Conservation (phyloP, 805 yeast genomes). For the Wickerhamomyces rabaulensis region DNA sequence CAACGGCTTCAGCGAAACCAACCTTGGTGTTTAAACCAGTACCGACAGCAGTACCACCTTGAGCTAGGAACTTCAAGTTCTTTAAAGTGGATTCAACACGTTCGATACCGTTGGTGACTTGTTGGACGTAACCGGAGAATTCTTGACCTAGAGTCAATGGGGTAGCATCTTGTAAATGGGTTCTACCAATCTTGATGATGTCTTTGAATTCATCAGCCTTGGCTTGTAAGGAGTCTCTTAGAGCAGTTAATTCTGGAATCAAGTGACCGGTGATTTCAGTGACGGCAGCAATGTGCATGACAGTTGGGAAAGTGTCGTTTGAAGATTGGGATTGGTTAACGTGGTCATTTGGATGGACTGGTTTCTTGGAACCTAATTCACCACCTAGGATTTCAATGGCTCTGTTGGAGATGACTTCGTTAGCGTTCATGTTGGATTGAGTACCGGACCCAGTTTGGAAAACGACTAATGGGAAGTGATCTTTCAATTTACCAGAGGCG, state of each 20-base stretch:
- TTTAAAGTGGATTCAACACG: slow-evolving; percentile 78
- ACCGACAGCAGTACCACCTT: slow-evolving; percentile 99
- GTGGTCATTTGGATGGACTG: slow-evolving; percentile 98
- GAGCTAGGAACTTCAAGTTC: slow-evolving; percentile 79
- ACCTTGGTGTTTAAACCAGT: slow-evolving; percentile 93
- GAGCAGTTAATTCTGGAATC: slow-evolving; percentile 72
- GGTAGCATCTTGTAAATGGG: slow-evolving; percentile 98
- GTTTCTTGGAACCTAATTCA: slow-evolving; percentile 81
- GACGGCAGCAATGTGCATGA: slow-evolving; percentile 98
- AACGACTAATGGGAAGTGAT: slow-evolving; percentile 96
- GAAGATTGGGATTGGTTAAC: slow-evolving; percentile 98
- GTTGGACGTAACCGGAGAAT: slow-evolving; percentile 94
- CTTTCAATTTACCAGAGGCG: slow-evolving; percentile 81
- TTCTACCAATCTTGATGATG: slow-evolving; percentile 97
- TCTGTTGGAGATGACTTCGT: slow-evolving; percentile 96
- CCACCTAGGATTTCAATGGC: slow-evolving; percentile 97
- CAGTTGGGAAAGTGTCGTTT: slow-evolving; percentile 98
- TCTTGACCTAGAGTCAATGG: slow-evolving; percentile 98
- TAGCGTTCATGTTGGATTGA: slow-evolving; percentile 98
- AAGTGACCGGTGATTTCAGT: slow-evolving; percentile 72
- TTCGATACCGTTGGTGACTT: slow-evolving; percentile 82
- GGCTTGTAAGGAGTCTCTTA: slow-evolving; percentile 71
- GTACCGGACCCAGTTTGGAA: slow-evolving; percentile 99
- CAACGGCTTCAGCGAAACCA: slow-evolving; percentile 86
- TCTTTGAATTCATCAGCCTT: slow-evolving; percentile 80